A percentile compares a stretch with the other conserved stretches of the same genome.
Conservation (phyloP, 495 filamentous ascomycete species). For the Penicillium subrubescens region DNA sequence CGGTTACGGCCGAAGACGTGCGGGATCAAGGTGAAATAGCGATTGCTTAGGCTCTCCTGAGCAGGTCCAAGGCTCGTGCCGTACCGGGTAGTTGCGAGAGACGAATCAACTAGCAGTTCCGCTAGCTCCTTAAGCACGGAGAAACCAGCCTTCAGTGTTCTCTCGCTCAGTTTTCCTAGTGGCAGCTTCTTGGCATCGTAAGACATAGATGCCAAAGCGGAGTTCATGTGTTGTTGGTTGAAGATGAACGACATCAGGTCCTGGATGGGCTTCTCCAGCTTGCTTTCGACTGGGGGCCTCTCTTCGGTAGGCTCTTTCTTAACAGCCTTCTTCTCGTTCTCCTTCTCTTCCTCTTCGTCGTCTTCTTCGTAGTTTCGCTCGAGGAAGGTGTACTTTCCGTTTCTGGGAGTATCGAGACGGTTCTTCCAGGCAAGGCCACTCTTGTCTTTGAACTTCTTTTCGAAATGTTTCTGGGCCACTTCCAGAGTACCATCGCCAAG, state of each 20-base stretch:
- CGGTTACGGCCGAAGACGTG: constrained; percentile 75
- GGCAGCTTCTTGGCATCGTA: constrained; percentile 81
- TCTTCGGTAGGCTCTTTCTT: constrained; percentile 35
- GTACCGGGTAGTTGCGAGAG: constrained; percentile 50
- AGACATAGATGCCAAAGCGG: constrained; percentile 65
- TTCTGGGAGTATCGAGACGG: constrained; percentile 59
- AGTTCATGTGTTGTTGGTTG: constrained; percentile 68
- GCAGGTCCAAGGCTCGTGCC: constrained; percentile 36
- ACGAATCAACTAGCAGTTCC: constrained; percentile 56
- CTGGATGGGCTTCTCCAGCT: constrained; percentile 60
- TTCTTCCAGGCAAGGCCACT: constrained; percentile 68
- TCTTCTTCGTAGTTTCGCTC: constrained; percentile 69
- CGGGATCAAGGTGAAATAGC: constrained; percentile 80
- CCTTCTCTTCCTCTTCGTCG: constrained; percentile 62
- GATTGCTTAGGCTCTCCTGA: constrained; percentile 65
- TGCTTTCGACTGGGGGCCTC: constrained; percentile 45
- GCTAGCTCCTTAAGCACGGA: constrained; percentile 73
- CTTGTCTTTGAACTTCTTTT: constrained; percentile 80
- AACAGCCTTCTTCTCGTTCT: constrained; percentile 17
- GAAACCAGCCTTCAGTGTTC: constrained; percentile 71
- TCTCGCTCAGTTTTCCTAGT: constrained; percentile 78
- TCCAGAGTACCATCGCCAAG: constrained; percentile 44
- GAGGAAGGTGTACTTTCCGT: constrained; percentile 75
- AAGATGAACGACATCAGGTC: constrained; percentile 79
- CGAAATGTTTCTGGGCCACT: constrained; percentile 56